These are phyloP conservation scores for Zymoseptoria crescenta DNA, from an alignment of 2,329 filamentous ascomycete genomes.

Conservation along the genomic window DNA sequence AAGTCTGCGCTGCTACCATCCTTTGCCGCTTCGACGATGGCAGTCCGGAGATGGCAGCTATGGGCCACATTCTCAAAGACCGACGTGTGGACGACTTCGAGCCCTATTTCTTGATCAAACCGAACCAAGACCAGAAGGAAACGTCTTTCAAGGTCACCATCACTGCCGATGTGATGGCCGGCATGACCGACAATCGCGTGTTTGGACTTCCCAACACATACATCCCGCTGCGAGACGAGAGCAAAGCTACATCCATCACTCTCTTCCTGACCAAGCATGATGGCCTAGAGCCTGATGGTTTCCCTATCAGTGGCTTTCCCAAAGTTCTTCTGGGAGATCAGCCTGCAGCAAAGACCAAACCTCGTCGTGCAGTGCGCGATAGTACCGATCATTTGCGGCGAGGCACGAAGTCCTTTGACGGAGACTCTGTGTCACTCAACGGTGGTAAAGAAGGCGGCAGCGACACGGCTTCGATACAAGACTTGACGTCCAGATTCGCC, in stretches of 20 bases:
- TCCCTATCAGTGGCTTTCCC: constrained; percentile 32
- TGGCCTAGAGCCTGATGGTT: constrained; percentile 26
- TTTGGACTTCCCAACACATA: constrained; percentile 27
- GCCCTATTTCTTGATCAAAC: constrained; percentile 29
- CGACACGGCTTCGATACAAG: not conserved
- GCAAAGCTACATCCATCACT: constrained; percentile 26
- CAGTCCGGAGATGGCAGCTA: constrained; percentile 25
- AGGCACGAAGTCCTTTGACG: constrained; percentile 10
- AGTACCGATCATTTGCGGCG: constrained; percentile 19
- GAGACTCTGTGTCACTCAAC: constrained; percentile 22
- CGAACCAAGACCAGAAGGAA: constrained; percentile 17
- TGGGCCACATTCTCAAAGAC: constrained; percentile 26
- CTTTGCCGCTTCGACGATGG: constrained; percentile 30
- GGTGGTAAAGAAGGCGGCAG: constrained; percentile 5
- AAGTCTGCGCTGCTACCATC: constrained; percentile 26
- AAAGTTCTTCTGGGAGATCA: constrained; percentile 26
- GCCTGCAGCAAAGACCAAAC: constrained; percentile 3
- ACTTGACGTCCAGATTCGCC: not conserved
- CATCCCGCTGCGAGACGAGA: constrained; percentile 26
- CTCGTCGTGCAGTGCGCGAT: constrained; percentile 15
- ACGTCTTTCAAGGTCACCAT: constrained; percentile 20
- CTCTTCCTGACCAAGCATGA: constrained; percentile 28
- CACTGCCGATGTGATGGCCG: constrained; percentile 19
- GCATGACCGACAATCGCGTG: constrained; percentile 24
- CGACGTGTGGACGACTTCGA: constrained; percentile 25